Percentiles rank a stretch among this genome's conserved stretches.
Evolutionary conservation across 2,329 filamentous ascomycete genomes (phyloP).

Genomic region (Colletotrichum eleusines): DNA sequence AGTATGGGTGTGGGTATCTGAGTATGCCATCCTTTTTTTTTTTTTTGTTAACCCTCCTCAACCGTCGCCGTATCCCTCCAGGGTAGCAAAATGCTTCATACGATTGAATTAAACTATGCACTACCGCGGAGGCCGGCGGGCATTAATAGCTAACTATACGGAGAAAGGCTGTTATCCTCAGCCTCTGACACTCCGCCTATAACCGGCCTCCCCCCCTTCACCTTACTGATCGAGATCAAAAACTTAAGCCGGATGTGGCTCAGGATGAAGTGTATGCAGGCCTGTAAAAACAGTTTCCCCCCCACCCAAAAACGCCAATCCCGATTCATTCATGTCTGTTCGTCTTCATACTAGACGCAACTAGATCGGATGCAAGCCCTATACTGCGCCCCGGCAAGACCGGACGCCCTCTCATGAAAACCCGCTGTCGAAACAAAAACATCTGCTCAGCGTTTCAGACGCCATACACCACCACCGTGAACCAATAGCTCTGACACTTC

Average conservation of each 20-base stretch:
- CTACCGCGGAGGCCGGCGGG: neutral
- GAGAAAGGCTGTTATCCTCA: constrained; percentile 22
- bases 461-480: neutral
- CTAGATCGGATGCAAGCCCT: neutral
- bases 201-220: neutral
- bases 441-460: neutral
- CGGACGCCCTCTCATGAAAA: constrained; percentile 1
- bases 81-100: no score
- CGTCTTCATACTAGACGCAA: constrained; percentile 14
- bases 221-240: neutral
- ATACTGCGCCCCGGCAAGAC: neutral
- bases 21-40: no score
- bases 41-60: no score
- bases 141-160: constrained; percentile 6
- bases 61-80: neutral
- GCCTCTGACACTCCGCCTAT: neutral
- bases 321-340: constrained; percentile 21
- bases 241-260: constrained; percentile 16
- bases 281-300: constrained; percentile 31
- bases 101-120: constrained; percentile 36
- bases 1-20: no score
- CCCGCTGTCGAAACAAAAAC: constrained; percentile 1
- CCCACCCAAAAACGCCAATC: constrained; percentile 33
- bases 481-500: neutral
- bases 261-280: neutral